A percentile compares a stretch with the other conserved stretches of the same genome.
Conservation (phyloP, 768 basidiomycete genomes). For the Lactifluus rugatus region DNA sequence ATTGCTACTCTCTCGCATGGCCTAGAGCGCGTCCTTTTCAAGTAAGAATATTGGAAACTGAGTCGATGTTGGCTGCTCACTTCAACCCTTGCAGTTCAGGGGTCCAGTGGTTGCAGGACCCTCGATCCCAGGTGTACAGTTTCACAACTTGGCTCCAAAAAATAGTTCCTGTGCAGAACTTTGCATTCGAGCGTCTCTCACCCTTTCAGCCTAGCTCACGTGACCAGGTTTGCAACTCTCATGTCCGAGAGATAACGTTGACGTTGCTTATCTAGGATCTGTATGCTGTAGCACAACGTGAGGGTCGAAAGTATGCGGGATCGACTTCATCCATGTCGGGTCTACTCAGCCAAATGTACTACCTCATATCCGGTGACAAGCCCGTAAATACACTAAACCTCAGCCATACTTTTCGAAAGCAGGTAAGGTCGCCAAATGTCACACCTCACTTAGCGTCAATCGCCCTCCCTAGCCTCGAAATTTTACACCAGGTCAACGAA, state of each 20-base stretch:
- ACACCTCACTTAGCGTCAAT: background rate
- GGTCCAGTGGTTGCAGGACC: slow-evolving; percentile 83
- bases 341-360: slow-evolving; percentile 80
- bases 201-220: slow-evolving; percentile 70
- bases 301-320: slow-evolving; percentile 60
- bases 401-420: slow-evolving; percentile 46
- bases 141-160: slow-evolving; percentile 62
- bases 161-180: slow-evolving; percentile 71
- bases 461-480: slow-evolving; percentile 34
- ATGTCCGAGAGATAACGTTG: background rate
- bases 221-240: slow-evolving; percentile 45
- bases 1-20: slow-evolving; percentile 57
- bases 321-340: slow-evolving; percentile 87
- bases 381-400: slow-evolving; percentile 51
- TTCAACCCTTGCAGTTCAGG: slow-evolving; percentile 48
- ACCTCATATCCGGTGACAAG: slow-evolving; percentile 68
- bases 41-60: slow-evolving; percentile 35
- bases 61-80: background rate
- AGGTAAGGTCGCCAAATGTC: slow-evolving; percentile 35
- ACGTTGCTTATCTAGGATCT: slow-evolving; percentile 44
- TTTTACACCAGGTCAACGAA: slow-evolving; percentile 72
- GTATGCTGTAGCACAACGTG: slow-evolving; percentile 44
- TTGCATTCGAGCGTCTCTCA: slow-evolving; percentile 71
- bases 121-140: slow-evolving; percentile 77
- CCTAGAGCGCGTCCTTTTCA: slow-evolving; percentile 65